Conservation (phyloP, 495 filamentous ascomycete species). For the Extremus antarcticus region DNA sequence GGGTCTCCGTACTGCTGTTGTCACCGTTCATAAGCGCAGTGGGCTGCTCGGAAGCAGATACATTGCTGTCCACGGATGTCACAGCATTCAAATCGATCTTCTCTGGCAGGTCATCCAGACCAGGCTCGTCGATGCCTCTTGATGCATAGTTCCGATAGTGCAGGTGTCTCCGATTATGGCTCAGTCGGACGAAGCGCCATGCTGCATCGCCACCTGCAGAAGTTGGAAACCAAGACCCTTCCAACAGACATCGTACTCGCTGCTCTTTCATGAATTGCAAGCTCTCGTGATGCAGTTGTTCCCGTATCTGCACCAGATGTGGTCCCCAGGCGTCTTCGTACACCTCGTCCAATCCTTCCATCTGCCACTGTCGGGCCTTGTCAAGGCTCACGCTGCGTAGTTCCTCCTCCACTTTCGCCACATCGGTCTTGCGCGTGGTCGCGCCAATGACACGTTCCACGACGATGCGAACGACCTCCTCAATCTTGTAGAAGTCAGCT, state of each 20-base stretch:
- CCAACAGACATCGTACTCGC: slow-evolving; percentile 79
- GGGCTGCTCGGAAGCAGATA: slow-evolving; percentile 50
- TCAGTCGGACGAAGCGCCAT: slow-evolving; percentile 79
- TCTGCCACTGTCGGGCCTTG: slow-evolving; percentile 75
- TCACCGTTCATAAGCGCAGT: slow-evolving; percentile 32
- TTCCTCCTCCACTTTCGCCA: slow-evolving; percentile 82
- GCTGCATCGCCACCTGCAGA: slow-evolving; percentile 21
- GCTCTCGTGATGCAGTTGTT: slow-evolving; percentile 84
- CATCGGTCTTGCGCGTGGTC: slow-evolving; percentile 70
- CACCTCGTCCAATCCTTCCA: slow-evolving; percentile 80
- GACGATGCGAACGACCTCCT: slow-evolving; percentile 81
- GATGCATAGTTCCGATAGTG: slow-evolving; percentile 83
- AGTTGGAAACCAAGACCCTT: slow-evolving; percentile 83
- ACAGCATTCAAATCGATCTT: slow-evolving; percentile 85
- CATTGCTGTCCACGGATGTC: slow-evolving; percentile 87
- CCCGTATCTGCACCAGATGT: slow-evolving; percentile 78
- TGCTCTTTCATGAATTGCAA: slow-evolving; percentile 95
- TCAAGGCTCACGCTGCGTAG: slow-evolving; percentile 69
- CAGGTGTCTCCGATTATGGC: slow-evolving; percentile 80
- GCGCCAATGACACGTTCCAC: slow-evolving; percentile 84
- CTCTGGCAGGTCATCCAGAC: slow-evolving; percentile 60
- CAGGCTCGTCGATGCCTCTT: slow-evolving; percentile 52
- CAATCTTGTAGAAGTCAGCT: slow-evolving; percentile 85
- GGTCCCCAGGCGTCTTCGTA: slow-evolving; percentile 93
- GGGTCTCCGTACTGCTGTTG: slow-evolving; percentile 28